Percentiles rank a stretch among this genome's conserved stretches.
These are phyloP conservation scores for Nissolia schottii DNA, from an alignment of 306 rosid genomes.

Conservation along the genomic window DNA sequence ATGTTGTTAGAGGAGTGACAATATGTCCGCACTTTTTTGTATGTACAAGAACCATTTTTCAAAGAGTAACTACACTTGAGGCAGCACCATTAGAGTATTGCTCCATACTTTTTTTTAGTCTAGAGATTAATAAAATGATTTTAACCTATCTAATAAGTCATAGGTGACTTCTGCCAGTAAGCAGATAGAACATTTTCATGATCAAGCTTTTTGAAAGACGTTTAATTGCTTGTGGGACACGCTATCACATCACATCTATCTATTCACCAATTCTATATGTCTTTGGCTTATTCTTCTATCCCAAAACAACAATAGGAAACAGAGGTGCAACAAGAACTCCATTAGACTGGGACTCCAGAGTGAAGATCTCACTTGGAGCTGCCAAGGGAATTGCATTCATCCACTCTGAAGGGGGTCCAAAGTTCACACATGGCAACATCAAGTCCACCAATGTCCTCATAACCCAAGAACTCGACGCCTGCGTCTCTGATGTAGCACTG, in stretches of 20 bases:
- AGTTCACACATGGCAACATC: slow-evolving; percentile 68
- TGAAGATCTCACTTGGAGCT: slow-evolving; percentile 51
- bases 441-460: slow-evolving; percentile 74
- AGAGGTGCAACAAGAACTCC: slow-evolving; percentile 54
- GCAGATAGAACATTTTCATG: neutral
- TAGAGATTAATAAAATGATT: no score
- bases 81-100: no score
- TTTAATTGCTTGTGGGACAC: neutral
- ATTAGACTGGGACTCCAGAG: slow-evolving; percentile 68
- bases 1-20: no score
- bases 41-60: no score
- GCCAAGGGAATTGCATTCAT: slow-evolving; percentile 70
- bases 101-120: no score
- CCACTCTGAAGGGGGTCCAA: slow-evolving; percentile 51
- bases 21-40: no score
- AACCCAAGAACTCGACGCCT: slow-evolving; percentile 51
- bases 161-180: no score
- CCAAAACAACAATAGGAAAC: slow-evolving; percentile 43
- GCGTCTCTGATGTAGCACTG: slow-evolving; percentile 62
- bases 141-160: no score
- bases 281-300: slow-evolving; percentile 1
- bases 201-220: neutral
- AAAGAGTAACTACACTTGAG: no score
- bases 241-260: neutral
- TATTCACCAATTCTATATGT: neutral